These are phyloP conservation scores for Petunia hybrid DNA, from an alignment of 305 asterid genomes.

Conservation along the genomic window DNA sequence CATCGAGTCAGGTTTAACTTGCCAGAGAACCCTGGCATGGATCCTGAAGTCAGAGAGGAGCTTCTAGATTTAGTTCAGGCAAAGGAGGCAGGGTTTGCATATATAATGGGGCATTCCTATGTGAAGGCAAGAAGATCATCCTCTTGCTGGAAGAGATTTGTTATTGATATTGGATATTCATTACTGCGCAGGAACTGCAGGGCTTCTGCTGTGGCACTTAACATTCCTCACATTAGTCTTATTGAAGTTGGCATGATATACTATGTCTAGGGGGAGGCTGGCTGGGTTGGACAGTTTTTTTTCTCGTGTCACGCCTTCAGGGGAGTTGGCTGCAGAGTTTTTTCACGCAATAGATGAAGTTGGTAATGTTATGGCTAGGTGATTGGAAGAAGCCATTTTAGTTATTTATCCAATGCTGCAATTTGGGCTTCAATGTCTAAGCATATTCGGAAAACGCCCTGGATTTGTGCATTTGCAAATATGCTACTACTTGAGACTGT, in stretches of 20 bases:
- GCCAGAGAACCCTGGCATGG: conserved; percentile 67
- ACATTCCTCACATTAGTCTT: conserved; percentile 92
- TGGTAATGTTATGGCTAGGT: too few relatives aligned
- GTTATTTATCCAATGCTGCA: too few relatives aligned
- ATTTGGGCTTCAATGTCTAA: too few relatives aligned
- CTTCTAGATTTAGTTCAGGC: conserved; percentile 82
- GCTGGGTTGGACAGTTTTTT: neutral
- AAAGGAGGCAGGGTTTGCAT: conserved; percentile 92
- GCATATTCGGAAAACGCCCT: too few relatives aligned
- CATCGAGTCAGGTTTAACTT: conserved; percentile 73
- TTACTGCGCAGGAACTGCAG: conserved; percentile 92
- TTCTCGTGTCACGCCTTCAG: neutral
- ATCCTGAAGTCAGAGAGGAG: conserved; percentile 76
- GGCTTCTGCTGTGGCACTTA: conserved; percentile 83
- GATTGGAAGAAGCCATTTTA: too few relatives aligned
- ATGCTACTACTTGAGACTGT: too few relatives aligned
- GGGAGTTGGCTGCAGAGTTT: neutral
- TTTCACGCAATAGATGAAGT: too few relatives aligned
- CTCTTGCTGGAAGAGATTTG: conserved; percentile 70
- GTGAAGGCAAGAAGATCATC: conserved; percentile 85
- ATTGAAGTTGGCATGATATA: conserved; percentile 90
- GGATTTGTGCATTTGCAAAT: too few relatives aligned
- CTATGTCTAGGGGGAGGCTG: conserved; percentile 59
- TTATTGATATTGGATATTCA: conserved; percentile 78
- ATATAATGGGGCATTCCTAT: conserved; percentile 90